Conservation (phyloP, 2,329 filamentous ascomycete species). For the Trichophyton benhamiae region DNA sequence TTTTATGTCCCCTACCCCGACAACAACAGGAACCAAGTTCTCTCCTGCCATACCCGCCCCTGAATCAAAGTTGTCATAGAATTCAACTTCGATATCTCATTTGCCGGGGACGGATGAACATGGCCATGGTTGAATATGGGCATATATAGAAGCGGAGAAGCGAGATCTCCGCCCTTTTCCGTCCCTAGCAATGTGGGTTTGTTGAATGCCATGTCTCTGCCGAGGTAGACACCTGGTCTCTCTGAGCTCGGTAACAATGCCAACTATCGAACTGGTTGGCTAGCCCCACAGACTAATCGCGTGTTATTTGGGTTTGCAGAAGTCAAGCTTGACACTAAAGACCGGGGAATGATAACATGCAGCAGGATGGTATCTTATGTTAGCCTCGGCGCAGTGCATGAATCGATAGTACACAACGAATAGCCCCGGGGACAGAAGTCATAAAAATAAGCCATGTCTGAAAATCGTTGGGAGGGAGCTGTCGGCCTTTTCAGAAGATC, state of each 20-base stretch:
- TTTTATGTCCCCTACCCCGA: constrained; percentile 51
- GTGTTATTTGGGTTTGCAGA: neutral
- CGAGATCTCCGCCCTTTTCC: neutral
- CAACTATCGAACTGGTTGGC: neutral
- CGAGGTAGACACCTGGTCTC: neutral
- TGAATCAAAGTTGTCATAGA: neutral
- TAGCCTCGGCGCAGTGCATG: too few species aligned
- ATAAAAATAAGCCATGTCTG: too few species aligned
- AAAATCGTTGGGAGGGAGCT: too few species aligned
- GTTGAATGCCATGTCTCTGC: neutral
- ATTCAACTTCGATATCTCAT: neutral
- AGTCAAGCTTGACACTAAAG: neutral
- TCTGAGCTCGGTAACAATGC: neutral
- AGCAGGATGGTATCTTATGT: neutral
- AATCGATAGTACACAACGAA: too few species aligned
- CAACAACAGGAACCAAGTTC: constrained; percentile 39
- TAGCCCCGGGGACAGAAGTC: too few species aligned
- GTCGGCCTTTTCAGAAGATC: too few species aligned
- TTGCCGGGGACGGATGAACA: neutral
- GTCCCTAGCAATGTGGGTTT: neutral
- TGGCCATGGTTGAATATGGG: neutral
- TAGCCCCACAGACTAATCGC: neutral
- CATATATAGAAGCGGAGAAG: neutral
- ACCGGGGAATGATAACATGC: neutral
- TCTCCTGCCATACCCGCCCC: neutral